phyloP scores from a whole-genome alignment of 345 rosid species.

The Eucalyptus cloeziana region DNA sequence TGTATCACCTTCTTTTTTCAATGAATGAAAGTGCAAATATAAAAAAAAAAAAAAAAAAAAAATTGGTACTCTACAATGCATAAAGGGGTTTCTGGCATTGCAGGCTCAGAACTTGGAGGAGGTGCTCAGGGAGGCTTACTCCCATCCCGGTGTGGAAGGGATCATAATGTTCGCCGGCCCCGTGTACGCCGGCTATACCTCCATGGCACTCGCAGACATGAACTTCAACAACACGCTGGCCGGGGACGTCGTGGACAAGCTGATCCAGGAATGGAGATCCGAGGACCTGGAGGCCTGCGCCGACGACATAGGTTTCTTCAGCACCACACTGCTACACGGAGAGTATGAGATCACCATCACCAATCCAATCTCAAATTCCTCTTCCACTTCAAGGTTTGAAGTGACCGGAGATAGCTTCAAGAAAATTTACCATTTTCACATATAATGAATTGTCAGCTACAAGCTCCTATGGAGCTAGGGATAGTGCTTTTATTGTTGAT shows the following conservation, averaged over 20 bases:
- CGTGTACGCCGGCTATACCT: slow-evolving; percentile 32
- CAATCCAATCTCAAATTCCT: slow-evolving; percentile 15
- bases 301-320: slow-evolving; percentile 7
- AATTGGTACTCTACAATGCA: background rate
- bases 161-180: slow-evolving; percentile 66
- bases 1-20: fast-evolving
- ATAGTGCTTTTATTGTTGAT: background rate
- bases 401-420: slow-evolving; percentile 1
- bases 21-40: background rate
- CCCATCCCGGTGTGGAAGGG: slow-evolving; percentile 61
- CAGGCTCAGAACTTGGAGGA: slow-evolving; percentile 32
- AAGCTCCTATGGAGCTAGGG: background rate
- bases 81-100: background rate
- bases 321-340: slow-evolving; percentile 35
- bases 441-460: background rate
- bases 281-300: background rate
- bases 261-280: slow-evolving; percentile 41
- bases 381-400: slow-evolving; percentile 7
- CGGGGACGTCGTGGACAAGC: slow-evolving; percentile 56
- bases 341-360: slow-evolving; percentile 27
- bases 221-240: slow-evolving; percentile 33
- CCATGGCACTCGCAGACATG: slow-evolving; percentile 25
- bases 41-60: background rate
- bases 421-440: background rate
- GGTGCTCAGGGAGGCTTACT: slow-evolving; percentile 51